Conservation (phyloP, 2,329 filamentous ascomycete species). For the Colletotrichum noveboracense region DNA sequence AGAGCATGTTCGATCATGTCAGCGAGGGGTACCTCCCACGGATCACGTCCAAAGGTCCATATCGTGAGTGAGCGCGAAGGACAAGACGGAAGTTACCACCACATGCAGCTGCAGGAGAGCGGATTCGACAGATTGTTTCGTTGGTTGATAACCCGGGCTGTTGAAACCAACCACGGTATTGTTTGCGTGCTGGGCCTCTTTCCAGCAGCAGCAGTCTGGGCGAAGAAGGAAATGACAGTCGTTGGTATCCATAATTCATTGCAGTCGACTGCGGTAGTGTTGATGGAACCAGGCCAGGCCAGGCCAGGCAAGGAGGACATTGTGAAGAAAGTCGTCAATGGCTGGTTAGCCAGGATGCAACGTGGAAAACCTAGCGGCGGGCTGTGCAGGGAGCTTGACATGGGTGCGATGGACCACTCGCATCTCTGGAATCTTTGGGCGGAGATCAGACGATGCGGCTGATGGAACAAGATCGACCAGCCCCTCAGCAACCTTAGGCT, state of each 20-base stretch:
- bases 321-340: constrained; percentile 14
- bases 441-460: constrained; percentile 23
- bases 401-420: constrained; percentile 20
- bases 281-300: not conserved
- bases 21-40: not conserved
- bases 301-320: not conserved
- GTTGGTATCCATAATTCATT: not conserved
- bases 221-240: not conserved
- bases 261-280: not conserved
- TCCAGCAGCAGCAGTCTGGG: not conserved
- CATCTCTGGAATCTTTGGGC: constrained; percentile 19
- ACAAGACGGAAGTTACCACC: not conserved
- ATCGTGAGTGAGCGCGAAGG: not conserved
- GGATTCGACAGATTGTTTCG: not conserved
- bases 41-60: not conserved
- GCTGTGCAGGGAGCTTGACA: constrained; percentile 10
- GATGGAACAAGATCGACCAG: constrained; percentile 22
- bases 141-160: not conserved
- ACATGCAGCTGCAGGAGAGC: not conserved
- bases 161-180: not conserved
- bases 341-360: constrained; percentile 16
- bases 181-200: not conserved
- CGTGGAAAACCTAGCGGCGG: constrained; percentile 16
- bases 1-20: not conserved
- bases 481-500: not conserved